Percentiles rank a stretch among this genome's conserved stretches.
Evolutionary conservation across 1,284 basidiomycete species (phyloP).

Genomic region (Calocybe gambosa): DNA sequence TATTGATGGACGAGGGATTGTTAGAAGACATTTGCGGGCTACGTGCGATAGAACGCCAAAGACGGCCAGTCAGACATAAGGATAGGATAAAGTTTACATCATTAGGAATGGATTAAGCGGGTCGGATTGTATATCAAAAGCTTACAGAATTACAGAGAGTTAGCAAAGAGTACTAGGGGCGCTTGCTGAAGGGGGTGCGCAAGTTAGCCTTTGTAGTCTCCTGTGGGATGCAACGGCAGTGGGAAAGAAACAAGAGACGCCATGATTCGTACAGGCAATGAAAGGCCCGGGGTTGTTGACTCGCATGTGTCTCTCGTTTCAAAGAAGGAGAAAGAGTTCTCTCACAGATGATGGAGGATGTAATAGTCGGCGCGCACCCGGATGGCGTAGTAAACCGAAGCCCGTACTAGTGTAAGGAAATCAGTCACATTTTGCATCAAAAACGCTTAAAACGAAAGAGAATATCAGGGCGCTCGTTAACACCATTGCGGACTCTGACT

Average conservation of each 20-base stretch:
- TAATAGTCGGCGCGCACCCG: background rate
- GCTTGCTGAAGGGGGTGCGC: conserved; percentile 4
- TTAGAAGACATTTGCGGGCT: conserved; percentile 24
- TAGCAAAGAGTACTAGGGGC: background rate
- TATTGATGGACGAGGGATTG: conserved; percentile 25
- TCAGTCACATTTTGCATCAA: background rate
- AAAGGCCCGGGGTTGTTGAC: conserved; percentile 34
- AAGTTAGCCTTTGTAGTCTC: conserved; percentile 5
- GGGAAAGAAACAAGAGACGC: conserved; percentile 31
- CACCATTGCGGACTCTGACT: conserved; percentile 37
- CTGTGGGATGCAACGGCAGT: conserved; percentile 10
- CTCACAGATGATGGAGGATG: conserved; percentile 1
- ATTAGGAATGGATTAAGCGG: background rate
- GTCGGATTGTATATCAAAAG: background rate
- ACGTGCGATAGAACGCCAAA: conserved; percentile 12
- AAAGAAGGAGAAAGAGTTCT: conserved; percentile 18
- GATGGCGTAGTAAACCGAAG: background rate
- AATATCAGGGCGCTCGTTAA: conserved; percentile 24
- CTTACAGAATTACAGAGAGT: background rate
- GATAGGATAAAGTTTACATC: conserved; percentile 1
- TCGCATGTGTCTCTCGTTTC: conserved; percentile 41
- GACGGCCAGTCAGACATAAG: conserved; percentile 3
- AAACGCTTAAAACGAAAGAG: conserved; percentile 6
- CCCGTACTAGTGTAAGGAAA: background rate
- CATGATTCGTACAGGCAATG: conserved; percentile 29